Percentiles rank a stretch among this genome's conserved stretches.
These are phyloP conservation scores for Epichloe glyceriae DNA, from an alignment of 2,329 filamentous ascomycete species.

Conservation along the genomic window DNA sequence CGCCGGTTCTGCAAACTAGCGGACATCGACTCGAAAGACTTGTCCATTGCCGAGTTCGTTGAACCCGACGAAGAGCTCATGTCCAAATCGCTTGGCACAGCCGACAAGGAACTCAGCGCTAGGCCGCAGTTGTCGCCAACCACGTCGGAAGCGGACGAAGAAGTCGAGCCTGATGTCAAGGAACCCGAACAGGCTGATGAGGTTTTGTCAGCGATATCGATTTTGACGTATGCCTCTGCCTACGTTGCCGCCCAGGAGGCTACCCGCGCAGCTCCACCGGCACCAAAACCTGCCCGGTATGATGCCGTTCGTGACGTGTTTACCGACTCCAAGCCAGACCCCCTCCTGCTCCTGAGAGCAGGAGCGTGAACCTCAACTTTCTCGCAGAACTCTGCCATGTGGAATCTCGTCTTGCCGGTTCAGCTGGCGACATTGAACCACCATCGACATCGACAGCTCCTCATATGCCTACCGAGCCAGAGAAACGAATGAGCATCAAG, in stretches of 20 bases:
- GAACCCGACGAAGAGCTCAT: constrained; percentile 21
- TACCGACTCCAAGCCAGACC: constrained; percentile 22
- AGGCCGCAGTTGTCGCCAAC: constrained; percentile 16
- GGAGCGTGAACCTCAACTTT: constrained; percentile 17
- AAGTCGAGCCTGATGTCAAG: constrained; percentile 8
- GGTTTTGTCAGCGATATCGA: constrained; percentile 17
- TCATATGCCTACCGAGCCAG: neutral
- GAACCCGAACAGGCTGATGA: constrained; percentile 11
- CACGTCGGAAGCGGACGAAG: constrained; percentile 12
- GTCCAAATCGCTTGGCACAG: constrained; percentile 23
- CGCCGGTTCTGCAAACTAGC: constrained; percentile 25
- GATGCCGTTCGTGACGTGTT: constrained; percentile 31
- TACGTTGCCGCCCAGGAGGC: constrained; percentile 18
- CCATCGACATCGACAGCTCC: neutral
- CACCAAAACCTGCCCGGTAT: constrained; percentile 21
- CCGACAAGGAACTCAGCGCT: constrained; percentile 19
- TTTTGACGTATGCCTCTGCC: constrained; percentile 19
- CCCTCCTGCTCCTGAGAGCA: constrained; percentile 13
- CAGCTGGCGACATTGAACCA: constrained; percentile 6
- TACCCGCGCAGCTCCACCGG: constrained; percentile 13
- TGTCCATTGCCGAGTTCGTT: constrained; percentile 20
- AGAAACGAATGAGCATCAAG: constrained; percentile 10
- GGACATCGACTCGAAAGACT: constrained; percentile 20
- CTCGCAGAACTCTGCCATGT: constrained; percentile 23
- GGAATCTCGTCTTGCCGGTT: constrained; percentile 14